Evolutionary conservation across 2,329 filamentous ascomycete genomes (phyloP).

Genomic region (Arthrobotrys pseudoclavata): DNA sequence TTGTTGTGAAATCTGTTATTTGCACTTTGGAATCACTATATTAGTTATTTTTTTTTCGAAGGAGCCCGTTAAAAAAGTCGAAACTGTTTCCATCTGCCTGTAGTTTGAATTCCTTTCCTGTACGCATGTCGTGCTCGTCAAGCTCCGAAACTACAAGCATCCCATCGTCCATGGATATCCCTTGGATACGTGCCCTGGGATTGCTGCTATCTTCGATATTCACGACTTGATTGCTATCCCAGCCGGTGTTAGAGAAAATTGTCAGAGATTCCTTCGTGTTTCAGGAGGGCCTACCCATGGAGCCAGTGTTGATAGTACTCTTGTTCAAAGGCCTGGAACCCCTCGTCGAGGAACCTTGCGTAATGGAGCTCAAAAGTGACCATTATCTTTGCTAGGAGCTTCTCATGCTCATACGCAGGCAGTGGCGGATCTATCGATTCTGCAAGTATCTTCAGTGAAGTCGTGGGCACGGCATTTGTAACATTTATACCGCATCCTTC

Average conservation of each 20-base stretch:
- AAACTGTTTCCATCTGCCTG: slow-evolving; percentile 99
- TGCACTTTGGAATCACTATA: slow-evolving; percentile 7
- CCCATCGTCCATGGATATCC: slow-evolving; percentile 93
- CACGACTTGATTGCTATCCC: slow-evolving; percentile 70
- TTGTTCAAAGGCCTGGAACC: slow-evolving; percentile 80
- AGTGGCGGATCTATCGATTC: slow-evolving; percentile 67
- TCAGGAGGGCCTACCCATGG: slow-evolving; percentile 76
- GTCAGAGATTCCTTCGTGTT: not conserved
- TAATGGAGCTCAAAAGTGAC: slow-evolving; percentile 84
- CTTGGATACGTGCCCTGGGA: slow-evolving; percentile 80
- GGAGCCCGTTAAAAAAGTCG: slow-evolving; percentile 91
- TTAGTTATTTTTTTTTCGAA: slow-evolving; percentile 82
- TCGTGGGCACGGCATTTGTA: slow-evolving; percentile 86
- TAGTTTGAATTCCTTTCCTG: slow-evolving; percentile 83
- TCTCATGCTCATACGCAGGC: slow-evolving; percentile 78
- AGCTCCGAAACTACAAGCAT: slow-evolving; percentile 87
- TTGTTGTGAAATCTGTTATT: not conserved
- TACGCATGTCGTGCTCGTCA: slow-evolving; percentile 77
- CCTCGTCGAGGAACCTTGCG: slow-evolving; percentile 77
- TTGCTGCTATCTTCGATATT: slow-evolving; percentile 86
- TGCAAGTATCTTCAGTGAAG: slow-evolving; percentile 77
- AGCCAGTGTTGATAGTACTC: slow-evolving; percentile 88
- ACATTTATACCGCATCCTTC: slow-evolving; percentile 78
- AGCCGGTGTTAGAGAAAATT: slow-evolving; percentile 66
- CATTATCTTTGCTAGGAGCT: slow-evolving; percentile 83